Conservation (phyloP, 148 eudicot species). For the Pouteria glomerata region DNA sequence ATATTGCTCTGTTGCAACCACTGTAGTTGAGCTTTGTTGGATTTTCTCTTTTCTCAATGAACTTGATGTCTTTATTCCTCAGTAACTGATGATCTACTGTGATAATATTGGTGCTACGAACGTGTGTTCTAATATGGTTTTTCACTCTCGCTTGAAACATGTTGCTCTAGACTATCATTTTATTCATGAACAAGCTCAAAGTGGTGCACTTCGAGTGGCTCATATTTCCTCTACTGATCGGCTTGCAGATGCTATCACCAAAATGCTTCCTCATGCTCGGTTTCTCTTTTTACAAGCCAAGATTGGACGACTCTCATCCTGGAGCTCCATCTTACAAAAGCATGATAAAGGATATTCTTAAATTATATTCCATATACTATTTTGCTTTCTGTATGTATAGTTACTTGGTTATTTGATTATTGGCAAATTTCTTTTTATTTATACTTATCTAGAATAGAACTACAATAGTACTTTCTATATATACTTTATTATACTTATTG, state of each 20-base stretch:
- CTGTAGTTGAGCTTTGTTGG: not conserved
- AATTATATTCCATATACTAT: no score
- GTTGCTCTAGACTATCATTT: not conserved
- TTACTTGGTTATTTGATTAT: no score
- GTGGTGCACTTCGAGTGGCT: not conserved
- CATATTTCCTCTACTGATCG: slow-evolving; percentile 1
- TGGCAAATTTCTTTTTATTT: no score
- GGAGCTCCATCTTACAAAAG: not conserved
- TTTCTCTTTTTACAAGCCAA: not conserved
- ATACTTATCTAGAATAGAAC: no score
- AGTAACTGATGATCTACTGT: not conserved
- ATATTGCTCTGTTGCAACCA: not conserved
- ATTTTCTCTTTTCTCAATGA: not conserved
- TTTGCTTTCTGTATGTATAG: no score
- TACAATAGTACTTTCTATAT: no score
- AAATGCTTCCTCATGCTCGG: not conserved
- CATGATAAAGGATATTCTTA: not conserved
- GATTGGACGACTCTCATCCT: not conserved
- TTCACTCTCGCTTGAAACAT: slow-evolving; percentile 12
- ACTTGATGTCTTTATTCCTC: not conserved
- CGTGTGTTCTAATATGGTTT: not conserved
- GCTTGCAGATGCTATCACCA: slow-evolving; percentile 6
- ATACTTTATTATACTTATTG: no score
- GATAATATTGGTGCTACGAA: slow-evolving; percentile 2
- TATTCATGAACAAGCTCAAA: not conserved